A percentile compares a stretch with the other conserved stretches of the same genome.
These are phyloP conservation scores for Paraphaeosphaeria minitans DNA, from an alignment of 2,329 filamentous ascomycete genomes.

Conservation along the genomic window DNA sequence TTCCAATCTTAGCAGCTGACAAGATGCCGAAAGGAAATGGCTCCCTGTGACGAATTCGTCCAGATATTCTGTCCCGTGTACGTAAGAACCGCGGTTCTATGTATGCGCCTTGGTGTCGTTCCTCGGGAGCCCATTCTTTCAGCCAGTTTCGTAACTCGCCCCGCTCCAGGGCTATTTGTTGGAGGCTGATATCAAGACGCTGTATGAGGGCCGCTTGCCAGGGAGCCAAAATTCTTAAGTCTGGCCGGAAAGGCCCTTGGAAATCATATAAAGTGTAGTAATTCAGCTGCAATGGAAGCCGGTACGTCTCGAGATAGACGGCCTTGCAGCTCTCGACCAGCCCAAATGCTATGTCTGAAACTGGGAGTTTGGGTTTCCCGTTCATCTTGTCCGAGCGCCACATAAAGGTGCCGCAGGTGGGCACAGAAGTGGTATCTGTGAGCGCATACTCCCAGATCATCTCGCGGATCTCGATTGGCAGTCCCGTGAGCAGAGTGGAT, in stretches of 20 bases:
- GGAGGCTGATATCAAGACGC: slow-evolving; percentile 17
- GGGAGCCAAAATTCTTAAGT: slow-evolving; percentile 8
- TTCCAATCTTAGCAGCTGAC: not conserved
- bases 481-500: slow-evolving; percentile 6
- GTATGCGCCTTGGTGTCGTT: slow-evolving; percentile 12
- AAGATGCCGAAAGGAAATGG: slow-evolving; percentile 16
- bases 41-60: not conserved
- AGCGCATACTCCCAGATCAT: slow-evolving; percentile 21
- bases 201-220: slow-evolving; percentile 25
- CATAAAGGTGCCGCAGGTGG: slow-evolving; percentile 9
- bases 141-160: slow-evolving; percentile 8
- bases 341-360: slow-evolving; percentile 15
- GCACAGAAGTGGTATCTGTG: slow-evolving; percentile 13
- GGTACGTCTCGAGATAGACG: slow-evolving; percentile 21
- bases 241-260: slow-evolving; percentile 9
- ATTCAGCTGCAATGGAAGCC: slow-evolving; percentile 20
- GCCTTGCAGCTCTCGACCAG: slow-evolving; percentile 19
- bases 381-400: slow-evolving; percentile 3
- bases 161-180: slow-evolving; percentile 15
- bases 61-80: not conserved
- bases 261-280: slow-evolving; percentile 16
- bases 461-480: slow-evolving; percentile 17
- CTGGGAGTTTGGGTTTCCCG: not conserved
- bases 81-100: slow-evolving; percentile 14
- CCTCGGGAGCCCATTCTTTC: slow-evolving; percentile 5